These are phyloP conservation scores for Selaginella moellendorffii DNA, from an alignment of 75 land plant genomes.

Conservation along the genomic window DNA sequence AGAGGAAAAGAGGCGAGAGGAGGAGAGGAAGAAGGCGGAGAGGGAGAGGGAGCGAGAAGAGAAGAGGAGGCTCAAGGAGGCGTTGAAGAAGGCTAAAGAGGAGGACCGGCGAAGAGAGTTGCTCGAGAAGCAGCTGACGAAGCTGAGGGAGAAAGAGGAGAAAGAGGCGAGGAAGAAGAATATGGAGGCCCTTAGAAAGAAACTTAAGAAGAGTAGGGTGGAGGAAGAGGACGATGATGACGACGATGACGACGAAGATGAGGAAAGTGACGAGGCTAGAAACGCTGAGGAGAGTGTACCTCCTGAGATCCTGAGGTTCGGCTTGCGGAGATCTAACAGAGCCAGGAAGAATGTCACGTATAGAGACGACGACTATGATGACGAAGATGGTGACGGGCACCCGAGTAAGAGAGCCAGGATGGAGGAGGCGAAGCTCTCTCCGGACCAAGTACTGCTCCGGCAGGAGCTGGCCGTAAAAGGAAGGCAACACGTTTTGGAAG, in stretches of 20 bases:
- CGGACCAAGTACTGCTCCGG: slow-evolving; percentile 27
- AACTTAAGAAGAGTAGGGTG: slow-evolving; percentile 8
- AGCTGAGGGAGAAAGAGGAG: neutral
- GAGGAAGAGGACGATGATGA: slow-evolving; percentile 10
- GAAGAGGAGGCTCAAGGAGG: neutral
- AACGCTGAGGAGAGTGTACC: neutral
- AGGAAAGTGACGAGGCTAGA: neutral
- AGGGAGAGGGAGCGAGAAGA: neutral
- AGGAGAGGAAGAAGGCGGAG: neutral
- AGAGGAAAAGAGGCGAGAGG: slow-evolving; percentile 9
- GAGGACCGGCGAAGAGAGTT: slow-evolving; percentile 6
- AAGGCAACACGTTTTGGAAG: slow-evolving; percentile 3
- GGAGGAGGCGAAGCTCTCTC: slow-evolving; percentile 18
- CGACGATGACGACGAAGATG: neutral
- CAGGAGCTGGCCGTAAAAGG: neutral
- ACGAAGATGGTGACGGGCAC: slow-evolving; percentile 22
- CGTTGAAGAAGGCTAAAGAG: slow-evolving; percentile 7
- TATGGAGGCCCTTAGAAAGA: neutral
- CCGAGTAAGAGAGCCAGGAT: slow-evolving; percentile 3
- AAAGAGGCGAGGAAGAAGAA: slow-evolving; percentile 12
- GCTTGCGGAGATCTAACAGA: neutral
- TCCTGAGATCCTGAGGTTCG: neutral
- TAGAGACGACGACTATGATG: slow-evolving; percentile 20
- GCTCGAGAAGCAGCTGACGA: slow-evolving; percentile 9
- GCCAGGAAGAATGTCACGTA: slow-evolving; percentile 10